A percentile compares a stretch with the other conserved stretches of the same genome.
Conservation (phyloP, 306 rosid genomes). For the Quercus rubra region DNA sequence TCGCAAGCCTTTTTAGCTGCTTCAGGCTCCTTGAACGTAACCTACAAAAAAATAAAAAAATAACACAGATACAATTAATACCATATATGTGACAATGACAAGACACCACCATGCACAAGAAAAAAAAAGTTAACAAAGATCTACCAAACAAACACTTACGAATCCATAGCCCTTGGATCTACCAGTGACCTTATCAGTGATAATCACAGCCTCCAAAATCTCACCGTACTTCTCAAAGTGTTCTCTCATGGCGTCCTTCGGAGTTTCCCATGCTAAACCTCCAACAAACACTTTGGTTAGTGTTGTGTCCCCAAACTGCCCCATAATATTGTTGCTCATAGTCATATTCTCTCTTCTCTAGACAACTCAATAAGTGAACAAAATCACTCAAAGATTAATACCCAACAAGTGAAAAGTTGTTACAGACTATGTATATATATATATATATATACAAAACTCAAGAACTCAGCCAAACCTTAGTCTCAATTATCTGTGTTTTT, state of each 20-base stretch:
- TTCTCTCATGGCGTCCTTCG: slow-evolving; percentile 59
- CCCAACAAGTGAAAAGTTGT: too few relatives aligned
- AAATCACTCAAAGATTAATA: too few relatives aligned
- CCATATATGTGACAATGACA: too few relatives aligned
- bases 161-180: slow-evolving; percentile 97
- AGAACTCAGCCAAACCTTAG: neutral
- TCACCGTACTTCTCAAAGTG: slow-evolving; percentile 75
- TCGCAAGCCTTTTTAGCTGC: slow-evolving; percentile 90
- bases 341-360: slow-evolving; percentile 17
- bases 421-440: neutral
- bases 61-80: too few relatives aligned
- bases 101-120: neutral
- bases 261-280: slow-evolving; percentile 90
- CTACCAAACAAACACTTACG: slow-evolving; percentile 34
- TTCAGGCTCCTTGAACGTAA: slow-evolving; percentile 75
- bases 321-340: slow-evolving; percentile 31
- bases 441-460: neutral
- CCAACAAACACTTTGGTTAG: slow-evolving; percentile 85
- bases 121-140: neutral
- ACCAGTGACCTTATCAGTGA: slow-evolving; percentile 76
- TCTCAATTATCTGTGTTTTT: neutral
- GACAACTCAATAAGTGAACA: neutral
- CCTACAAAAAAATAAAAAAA: slow-evolving; percentile 25
- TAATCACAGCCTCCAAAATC: slow-evolving; percentile 86
- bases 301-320: slow-evolving; percentile 71